These are phyloP conservation scores for Parachaetomium inaequale DNA, from an alignment of 495 filamentous ascomycete species.

Conservation along the genomic window DNA sequence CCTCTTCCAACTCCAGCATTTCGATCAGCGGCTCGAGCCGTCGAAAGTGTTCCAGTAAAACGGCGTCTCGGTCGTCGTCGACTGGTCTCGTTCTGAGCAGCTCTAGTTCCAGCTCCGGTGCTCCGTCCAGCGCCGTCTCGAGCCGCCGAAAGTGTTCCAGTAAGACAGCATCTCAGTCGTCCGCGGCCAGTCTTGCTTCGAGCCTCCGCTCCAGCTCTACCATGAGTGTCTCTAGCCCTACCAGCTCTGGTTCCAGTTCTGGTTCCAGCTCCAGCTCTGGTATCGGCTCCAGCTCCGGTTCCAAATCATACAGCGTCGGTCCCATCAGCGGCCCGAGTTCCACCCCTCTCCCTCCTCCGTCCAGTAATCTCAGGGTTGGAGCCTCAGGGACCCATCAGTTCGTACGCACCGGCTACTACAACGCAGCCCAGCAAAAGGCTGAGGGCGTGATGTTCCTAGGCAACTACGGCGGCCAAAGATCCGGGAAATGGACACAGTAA, in stretches of 20 bases:
- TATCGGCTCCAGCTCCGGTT: not conserved
- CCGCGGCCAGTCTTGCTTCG: not conserved
- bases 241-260: not conserved
- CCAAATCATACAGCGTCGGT: not conserved
- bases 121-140: not conserved
- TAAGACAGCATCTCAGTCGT: not conserved
- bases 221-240: not conserved
- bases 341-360: not conserved
- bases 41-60: too few relatives aligned
- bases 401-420: constrained; percentile 54
- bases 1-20: not conserved
- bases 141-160: not conserved
- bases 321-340: not conserved
- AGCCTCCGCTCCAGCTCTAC: not conserved
- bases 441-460: constrained; percentile 64
- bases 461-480: constrained; percentile 57
- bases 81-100: too few relatives aligned
- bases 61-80: too few relatives aligned
- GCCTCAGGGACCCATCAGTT: constrained; percentile 16
- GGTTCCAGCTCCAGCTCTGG: not conserved
- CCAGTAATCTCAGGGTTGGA: not conserved
- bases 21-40: not conserved
- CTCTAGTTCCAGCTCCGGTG: not conserved
- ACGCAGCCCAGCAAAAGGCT: constrained; percentile 43
- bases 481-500: constrained; percentile 57